Evolutionary conservation across 257 asterid genomes (phyloP).

Genomic region (Plantago major): DNA sequence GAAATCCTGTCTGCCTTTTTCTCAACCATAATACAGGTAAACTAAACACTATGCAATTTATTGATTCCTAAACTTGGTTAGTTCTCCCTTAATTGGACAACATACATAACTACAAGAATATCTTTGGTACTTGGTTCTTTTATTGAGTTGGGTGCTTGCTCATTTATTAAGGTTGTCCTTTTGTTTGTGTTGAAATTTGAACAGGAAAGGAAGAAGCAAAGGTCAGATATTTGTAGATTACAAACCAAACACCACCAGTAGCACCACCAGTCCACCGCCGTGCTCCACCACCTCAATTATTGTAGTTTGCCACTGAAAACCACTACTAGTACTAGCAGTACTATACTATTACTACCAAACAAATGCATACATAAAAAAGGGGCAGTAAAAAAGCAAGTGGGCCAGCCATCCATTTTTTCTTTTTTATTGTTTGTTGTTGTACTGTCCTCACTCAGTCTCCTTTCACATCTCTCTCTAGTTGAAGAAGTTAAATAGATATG

Average conservation of each 20-base stretch:
- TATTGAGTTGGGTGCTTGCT: slow-evolving; percentile 26
- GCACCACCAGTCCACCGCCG: slow-evolving; percentile 6
- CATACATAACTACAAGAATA: slow-evolving; percentile 5
- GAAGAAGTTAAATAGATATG: slow-evolving; percentile 23
- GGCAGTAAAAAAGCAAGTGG: slow-evolving; percentile 39
- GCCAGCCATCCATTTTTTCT: slow-evolving; percentile 41
- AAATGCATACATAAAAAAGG: slow-evolving; percentile 41
- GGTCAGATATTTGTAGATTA: slow-evolving; percentile 23
- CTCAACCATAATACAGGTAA: slow-evolving; percentile 45
- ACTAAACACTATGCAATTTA: slow-evolving; percentile 4
- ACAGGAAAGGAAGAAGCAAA: slow-evolving; percentile 22
- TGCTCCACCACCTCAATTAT: slow-evolving; percentile 10
- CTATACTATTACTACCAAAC: slow-evolving; percentile 44
- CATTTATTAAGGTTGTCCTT: slow-evolving; percentile 23
- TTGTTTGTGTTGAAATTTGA: slow-evolving; percentile 19
- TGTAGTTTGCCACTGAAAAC: not conserved
- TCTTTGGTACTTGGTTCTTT: slow-evolving; percentile 23
- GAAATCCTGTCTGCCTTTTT: slow-evolving; percentile 33
- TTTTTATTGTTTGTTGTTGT: slow-evolving; percentile 23
- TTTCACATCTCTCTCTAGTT: slow-evolving; percentile 38
- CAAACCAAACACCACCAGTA: slow-evolving; percentile 8
- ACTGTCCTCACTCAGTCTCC: slow-evolving; percentile 30
- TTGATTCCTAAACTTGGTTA: slow-evolving; percentile 8
- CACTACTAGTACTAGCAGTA: slow-evolving; percentile 18
- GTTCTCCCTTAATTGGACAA: not conserved